Base-by-base conservation (phyloP, 495 filamentous ascomycete genomes). In the Talaromyces liani region DNA sequence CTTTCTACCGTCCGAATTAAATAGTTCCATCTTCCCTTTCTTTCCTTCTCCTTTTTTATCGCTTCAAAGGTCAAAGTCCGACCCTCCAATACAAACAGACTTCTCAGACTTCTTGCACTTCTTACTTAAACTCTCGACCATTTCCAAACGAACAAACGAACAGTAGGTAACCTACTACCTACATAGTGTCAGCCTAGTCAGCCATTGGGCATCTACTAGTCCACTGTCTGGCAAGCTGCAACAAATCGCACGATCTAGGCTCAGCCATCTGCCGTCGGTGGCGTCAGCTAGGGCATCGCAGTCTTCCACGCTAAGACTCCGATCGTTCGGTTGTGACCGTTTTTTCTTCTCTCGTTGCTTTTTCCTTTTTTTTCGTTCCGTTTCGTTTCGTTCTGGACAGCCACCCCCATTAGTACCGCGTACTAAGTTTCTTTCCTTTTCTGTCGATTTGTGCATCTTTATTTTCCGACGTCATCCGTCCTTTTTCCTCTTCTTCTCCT, bases 401-500 rank as follows among this genome's bases (percentile, higher is more conserved):
- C 18, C 49, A 54, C 6, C 3, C 3, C 3, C 10, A 14, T 6
- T 56, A 56, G 24, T 33, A 58, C 31, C 14, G 56, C 56, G 27
- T 36, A 58, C 56, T 36, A 58, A 24, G 16, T 36, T 58, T 66
- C 36, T 62, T 64, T 66, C 62, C 56, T 64, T 49, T 61, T 59
- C 27, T 54, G 22, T 18, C 47, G n/a, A 5, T n/a, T 61, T 62
- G 53, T 64, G 60, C 51, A 16, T 27, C 45, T 55, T 55, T 55
- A 27, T 53, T 61, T 47, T 61, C 59, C 45, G 59, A 45, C 59
- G 36, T 53, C 59, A 61, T 61, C 34, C 58, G 58, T 65, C 67
- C 62, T 64, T 61, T 65, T 67, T 66, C 33, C 31, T 63, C 64
- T 58, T 66, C 47, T 59, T 34, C 58, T 58, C 64, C 49, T 61